Evolutionary conservation across 208 protist genomes (phyloP).

Genomic region (Crithidia bombi): DNA sequence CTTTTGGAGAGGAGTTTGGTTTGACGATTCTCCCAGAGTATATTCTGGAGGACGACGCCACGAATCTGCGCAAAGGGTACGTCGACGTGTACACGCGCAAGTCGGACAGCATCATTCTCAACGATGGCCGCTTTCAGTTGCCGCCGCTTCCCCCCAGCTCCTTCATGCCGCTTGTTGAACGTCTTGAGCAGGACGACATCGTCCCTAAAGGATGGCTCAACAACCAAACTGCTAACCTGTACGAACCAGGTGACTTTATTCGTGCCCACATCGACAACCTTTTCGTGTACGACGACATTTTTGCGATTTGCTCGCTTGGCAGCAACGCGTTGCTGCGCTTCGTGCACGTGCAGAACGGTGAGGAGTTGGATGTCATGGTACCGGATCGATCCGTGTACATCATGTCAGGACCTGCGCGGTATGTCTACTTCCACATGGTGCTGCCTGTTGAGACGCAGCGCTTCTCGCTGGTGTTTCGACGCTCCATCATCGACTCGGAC

Average conservation of each 20-base stretch:
- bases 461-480: slow-evolving; percentile 85
- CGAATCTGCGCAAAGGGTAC: slow-evolving; percentile 72
- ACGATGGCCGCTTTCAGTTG: slow-evolving; percentile 88
- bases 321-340: slow-evolving; percentile 81
- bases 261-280: slow-evolving; percentile 91
- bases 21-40: slow-evolving; percentile 88
- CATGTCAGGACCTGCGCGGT: slow-evolving; percentile 84
- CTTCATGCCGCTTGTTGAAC: slow-evolving; percentile 72
- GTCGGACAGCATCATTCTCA: slow-evolving; percentile 77
- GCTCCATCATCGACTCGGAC: slow-evolving; percentile 89
- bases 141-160: slow-evolving; percentile 72
- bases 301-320: slow-evolving; percentile 82
- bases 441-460: slow-evolving; percentile 85
- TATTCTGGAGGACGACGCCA: slow-evolving; percentile 64
- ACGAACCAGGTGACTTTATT: slow-evolving; percentile 89
- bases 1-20: slow-evolving; percentile 88
- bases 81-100: slow-evolving; percentile 85
- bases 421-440: slow-evolving; percentile 93
- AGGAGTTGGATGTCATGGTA: slow-evolving; percentile 86
- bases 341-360: slow-evolving; percentile 90
- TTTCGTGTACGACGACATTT: slow-evolving; percentile 92
- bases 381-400: slow-evolving; percentile 87
- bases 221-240: slow-evolving; percentile 91
- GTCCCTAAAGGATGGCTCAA: slow-evolving; percentile 84
- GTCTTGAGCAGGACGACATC: slow-evolving; percentile 80